phyloP scores from a whole-genome alignment of 2,329 filamentous ascomycete species.

The Pseudofabraea citricarpa region DNA sequence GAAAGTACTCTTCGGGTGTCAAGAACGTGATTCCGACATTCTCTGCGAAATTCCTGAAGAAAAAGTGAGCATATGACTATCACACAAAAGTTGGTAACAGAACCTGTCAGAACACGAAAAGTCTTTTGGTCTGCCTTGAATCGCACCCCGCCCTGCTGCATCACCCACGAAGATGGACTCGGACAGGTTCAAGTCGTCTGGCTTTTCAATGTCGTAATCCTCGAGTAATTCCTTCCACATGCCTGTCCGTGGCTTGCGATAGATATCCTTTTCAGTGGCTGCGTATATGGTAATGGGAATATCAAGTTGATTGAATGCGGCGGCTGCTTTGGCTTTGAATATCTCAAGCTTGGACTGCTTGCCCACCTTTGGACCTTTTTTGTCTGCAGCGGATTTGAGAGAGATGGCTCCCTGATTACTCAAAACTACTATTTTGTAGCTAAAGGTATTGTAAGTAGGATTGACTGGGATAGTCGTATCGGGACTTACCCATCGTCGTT shows the following conservation, averaged over 20 bases:
- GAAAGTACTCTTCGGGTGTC: conserved; percentile 91
- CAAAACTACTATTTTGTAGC: conserved; percentile 72
- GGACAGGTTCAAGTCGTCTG: conserved; percentile 58
- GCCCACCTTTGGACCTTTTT: conserved; percentile 63
- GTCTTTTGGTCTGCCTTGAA: conserved; percentile 45
- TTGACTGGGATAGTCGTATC: no score
- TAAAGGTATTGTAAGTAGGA: no score
- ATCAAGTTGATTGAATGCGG: conserved; percentile 66
- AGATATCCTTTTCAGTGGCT: conserved; percentile 76
- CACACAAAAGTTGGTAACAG: neutral
- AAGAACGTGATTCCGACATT: conserved; percentile 78
- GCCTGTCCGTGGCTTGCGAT: conserved; percentile 78
- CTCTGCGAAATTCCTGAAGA: conserved; percentile 68
- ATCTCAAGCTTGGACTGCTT: conserved; percentile 60
- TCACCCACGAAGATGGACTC: conserved; percentile 86
- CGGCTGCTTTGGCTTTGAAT: conserved; percentile 78
- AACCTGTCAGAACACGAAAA: conserved; percentile 58
- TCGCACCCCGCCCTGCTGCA: conserved; percentile 59
- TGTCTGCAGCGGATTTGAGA: conserved; percentile 64
- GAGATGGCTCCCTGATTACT: conserved; percentile 87
- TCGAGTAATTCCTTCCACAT: conserved; percentile 75
- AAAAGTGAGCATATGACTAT: conserved; percentile 1
- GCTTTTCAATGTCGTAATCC: conserved; percentile 37
- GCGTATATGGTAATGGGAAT: conserved; percentile 80
- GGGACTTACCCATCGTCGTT: conserved; percentile 59